Evolutionary conservation across 2,329 filamentous ascomycete genomes (phyloP), one percentile per base, ranked within the genome.

Genomic region (Cercospora berteroae): DNA sequence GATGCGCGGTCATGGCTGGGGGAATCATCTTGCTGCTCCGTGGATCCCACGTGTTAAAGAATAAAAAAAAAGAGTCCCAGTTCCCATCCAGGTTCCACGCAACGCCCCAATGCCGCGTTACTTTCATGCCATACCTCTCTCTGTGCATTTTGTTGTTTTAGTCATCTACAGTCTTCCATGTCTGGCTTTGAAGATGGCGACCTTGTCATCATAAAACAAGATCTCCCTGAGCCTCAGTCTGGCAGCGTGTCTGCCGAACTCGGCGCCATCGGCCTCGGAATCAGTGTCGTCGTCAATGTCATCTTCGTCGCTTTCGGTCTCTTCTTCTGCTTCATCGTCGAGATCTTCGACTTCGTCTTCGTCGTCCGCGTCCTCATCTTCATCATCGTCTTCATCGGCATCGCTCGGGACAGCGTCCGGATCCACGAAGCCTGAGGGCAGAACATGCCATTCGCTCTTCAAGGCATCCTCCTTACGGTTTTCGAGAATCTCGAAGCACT

Each of bases 401-500:
- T 77, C 83, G 5, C 82, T 83, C 16, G 82, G 82, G 5, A 50
- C 63, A 39, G 81, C 81, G 5, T 83, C 82, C n/a, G 81, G 81
- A 10, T 83, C 81, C 2, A 80, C 79, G 10, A 80, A 81, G 1
- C 79, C 78, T 9, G 77, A 78, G 6, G 59, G 56, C 18, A 62
- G 55, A n/a, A 66, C 36, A 3, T 82, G 82, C 27, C 82, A 82
- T 0, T 84, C 83, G 9, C 80, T 80, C 13, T 80, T 80, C 50
- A 82, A 81, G 2, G 74, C 73, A 36, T 80, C 78, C 16, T 81
- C 81, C n/a, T 67, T 77, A 74, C 65, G 66, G 36, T 84, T 84
- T 77, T 95, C 92, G 7, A 93, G 79, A 33, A 95, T 90, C 77
- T 95, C 92, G 74, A 91, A 95, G 78, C 92, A 95, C 78, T 93